Evolutionary conservation across 805 yeast genomes (phyloP), one percentile per base, ranked within the genome.

Genomic region (Candida bentonensis): DNA sequence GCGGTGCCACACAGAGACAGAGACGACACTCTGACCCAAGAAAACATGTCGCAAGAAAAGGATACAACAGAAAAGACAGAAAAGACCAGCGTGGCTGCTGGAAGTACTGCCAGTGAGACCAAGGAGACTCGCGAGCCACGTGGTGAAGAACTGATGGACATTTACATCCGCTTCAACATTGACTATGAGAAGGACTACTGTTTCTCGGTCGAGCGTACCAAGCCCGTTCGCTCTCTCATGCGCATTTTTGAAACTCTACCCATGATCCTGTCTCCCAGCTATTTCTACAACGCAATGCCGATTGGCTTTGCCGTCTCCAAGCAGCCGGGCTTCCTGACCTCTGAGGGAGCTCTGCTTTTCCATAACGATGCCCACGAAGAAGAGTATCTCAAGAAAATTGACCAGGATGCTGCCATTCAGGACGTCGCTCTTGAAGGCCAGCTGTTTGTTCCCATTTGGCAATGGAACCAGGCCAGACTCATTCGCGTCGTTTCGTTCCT

Each of bases 111-210:
- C n/a, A n/a, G n/a, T 25, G 27, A 25, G 11, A 25, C 7, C 27
- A 25, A 25, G 27, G 13, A 7, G 27, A 13, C 27, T 13, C 7
- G 13, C 27, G 27, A 9, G 11, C 36, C 17, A 4, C 13, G n/a
- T 7, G 36, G 36, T 5, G 36, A 30, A 5, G 36, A 30, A 5
- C 36, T 30, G 7, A 60, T 64, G 54, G 72, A 64, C 46, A 49
- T 64, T 33, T 87, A 77, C 65, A 62, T 92, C 51, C 81, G 98
- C 47, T 77, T 89, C 72, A 86, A 84, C 59, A 81, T 75, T 47
- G 95, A 88, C 57, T 61, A 66, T 42, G 96, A 86, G 55, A 82
- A 82, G 60, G 98, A 89, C 60, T 88, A 86, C 63, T 84, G 95
- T 54, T 85, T 89, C 66, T 79, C 76, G 51, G 74, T 87, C n/a